phyloP scores from a whole-genome alignment of 176 grass and related monocot species.

The Oryza meyeriana region DNA sequence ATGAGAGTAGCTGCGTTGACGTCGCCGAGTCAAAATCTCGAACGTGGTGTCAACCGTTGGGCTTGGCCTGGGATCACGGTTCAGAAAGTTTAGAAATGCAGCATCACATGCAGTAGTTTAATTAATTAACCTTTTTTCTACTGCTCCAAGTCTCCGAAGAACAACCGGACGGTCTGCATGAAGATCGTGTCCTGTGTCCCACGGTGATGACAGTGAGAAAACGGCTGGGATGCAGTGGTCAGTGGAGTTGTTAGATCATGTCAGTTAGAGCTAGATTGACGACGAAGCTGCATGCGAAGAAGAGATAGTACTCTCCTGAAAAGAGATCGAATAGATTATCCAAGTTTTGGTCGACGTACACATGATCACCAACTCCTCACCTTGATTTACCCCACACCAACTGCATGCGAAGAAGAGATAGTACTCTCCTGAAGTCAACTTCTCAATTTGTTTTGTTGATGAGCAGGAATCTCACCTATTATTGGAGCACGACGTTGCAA shows the following conservation, averaged over 20 bases:
- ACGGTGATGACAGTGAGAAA: not conserved
- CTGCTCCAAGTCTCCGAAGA: not conserved
- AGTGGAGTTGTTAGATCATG: not conserved
- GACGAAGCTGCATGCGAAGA: not conserved
- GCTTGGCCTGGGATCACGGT: conserved; percentile 17
- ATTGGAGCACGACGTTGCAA: not conserved
- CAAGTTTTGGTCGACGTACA: not conserved
- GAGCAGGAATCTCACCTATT: conserved; percentile 4
- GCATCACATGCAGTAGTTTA: not conserved
- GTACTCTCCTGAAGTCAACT: conserved; percentile 22
- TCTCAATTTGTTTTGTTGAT: not conserved
- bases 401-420: too few relatives aligned
- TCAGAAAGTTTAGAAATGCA: not conserved
- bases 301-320: not conserved
- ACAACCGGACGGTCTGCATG: not conserved
- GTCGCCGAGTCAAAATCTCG: not conserved
- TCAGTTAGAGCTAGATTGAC: not conserved
- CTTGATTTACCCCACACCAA: not conserved
- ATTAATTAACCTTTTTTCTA: not conserved
- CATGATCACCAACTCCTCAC: not conserved
- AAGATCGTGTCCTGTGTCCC: not conserved
- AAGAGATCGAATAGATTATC: not conserved
- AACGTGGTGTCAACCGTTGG: not conserved
- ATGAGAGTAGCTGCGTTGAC: not conserved
- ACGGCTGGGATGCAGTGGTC: not conserved